phyloP scores from a whole-genome alignment of 106 monocot species.

The Gastrodia elata region DNA sequence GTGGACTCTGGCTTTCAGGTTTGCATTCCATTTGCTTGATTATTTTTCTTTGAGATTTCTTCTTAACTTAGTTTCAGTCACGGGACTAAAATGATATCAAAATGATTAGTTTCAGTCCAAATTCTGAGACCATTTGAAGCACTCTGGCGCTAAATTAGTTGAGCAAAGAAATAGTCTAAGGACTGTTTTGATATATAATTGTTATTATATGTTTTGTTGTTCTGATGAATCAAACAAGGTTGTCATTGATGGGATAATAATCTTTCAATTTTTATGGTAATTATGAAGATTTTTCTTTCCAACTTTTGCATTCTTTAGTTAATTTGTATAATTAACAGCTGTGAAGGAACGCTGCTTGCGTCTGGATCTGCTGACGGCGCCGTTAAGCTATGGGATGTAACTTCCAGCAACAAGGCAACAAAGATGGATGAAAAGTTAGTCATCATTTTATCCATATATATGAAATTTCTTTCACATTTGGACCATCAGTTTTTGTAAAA shows the following conservation, averaged over 20 bases:
- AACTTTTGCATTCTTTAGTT: background rate
- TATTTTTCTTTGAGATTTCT: background rate
- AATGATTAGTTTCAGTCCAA: too few species aligned
- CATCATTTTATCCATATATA: background rate
- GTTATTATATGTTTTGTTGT: too few species aligned
- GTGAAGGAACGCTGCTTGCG: constrained; percentile 84
- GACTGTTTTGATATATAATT: too few species aligned
- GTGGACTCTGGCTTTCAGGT: constrained; percentile 99
- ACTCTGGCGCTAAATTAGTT: too few species aligned
- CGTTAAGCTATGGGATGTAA: constrained; percentile 90
- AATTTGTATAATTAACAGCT: constrained; percentile 22
- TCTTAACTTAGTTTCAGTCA: background rate
- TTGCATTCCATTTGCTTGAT: background rate
- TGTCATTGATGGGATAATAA: too few species aligned
- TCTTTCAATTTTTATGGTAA: too few species aligned
- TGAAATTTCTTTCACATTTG: background rate
- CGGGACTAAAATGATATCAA: too few species aligned
- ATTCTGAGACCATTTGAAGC: too few species aligned
- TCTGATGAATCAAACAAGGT: too few species aligned
- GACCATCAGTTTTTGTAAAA: too few species aligned
- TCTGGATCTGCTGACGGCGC: constrained; percentile 95
- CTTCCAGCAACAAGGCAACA: constrained; percentile 57
- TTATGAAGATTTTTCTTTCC: too few species aligned
- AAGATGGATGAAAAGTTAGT: constrained; percentile 76
- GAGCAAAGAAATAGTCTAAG: too few species aligned